A percentile compares a stretch with the other conserved stretches of the same genome.
These are phyloP conservation scores for Alternaria ethzedia DNA, from an alignment of 2,329 filamentous ascomycete species.

Conservation along the genomic window DNA sequence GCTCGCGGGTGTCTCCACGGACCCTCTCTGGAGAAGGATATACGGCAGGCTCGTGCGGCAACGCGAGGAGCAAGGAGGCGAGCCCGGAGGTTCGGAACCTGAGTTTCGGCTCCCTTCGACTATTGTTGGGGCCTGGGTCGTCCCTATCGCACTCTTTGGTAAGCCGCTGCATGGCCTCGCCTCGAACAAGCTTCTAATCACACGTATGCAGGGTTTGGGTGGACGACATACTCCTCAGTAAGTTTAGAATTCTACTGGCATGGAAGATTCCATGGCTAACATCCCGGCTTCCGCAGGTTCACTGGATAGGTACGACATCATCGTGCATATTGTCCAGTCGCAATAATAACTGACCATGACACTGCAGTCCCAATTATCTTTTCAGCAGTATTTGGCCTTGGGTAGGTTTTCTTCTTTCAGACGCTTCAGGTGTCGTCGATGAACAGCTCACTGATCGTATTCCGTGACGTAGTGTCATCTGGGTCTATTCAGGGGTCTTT, in stretches of 20 bases:
- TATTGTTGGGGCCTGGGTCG: slow-evolving; percentile 71
- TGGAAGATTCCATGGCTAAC: slow-evolving; percentile 41
- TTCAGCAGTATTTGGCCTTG: slow-evolving; percentile 54
- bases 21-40: slow-evolving; percentile 70
- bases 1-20: slow-evolving; percentile 65
- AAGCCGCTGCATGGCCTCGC: slow-evolving; percentile 38
- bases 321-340: slow-evolving; percentile 28
- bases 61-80: slow-evolving; percentile 59
- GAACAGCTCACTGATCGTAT: slow-evolving; percentile 38
- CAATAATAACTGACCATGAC: slow-evolving; percentile 42
- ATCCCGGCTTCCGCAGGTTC: slow-evolving; percentile 50
- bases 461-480: slow-evolving; percentile 64
- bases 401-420: slow-evolving; percentile 41
- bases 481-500: slow-evolving; percentile 84
- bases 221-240: slow-evolving; percentile 76
- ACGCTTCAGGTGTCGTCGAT: slow-evolving; percentile 29
- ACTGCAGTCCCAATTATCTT: slow-evolving; percentile 58
- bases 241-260: slow-evolving; percentile 69
- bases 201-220: slow-evolving; percentile 68
- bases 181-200: slow-evolving; percentile 37
- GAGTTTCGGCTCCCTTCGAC: slow-evolving; percentile 82
- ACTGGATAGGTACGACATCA: slow-evolving; percentile 56
- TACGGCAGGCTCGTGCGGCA: slow-evolving; percentile 64
- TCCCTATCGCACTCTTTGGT: slow-evolving; percentile 83
- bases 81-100: slow-evolving; percentile 72